Base-by-base conservation (phyloP, 768 basidiomycete species). In the Fomitopsis pulvina region DNA sequence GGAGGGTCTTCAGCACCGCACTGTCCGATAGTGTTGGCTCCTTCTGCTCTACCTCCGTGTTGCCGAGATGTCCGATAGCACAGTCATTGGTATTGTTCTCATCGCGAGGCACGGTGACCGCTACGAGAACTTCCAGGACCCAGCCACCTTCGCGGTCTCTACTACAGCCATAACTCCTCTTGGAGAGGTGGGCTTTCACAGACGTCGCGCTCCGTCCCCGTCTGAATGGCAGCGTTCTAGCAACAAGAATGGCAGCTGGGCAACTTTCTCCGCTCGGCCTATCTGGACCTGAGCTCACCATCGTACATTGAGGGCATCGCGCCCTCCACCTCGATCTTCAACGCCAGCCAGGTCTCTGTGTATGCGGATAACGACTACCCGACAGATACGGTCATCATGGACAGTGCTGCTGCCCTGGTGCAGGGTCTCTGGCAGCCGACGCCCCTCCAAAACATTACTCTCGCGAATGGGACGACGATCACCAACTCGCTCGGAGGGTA, bases 341-440 rank as follows among this genome's bases (percentile, higher is more conserved):
- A 71, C 40, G 63, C 65, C 43, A 61, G 58, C 45, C 70, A 76
- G 58, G 66, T 77, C 52, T 58, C 61, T 26, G 72, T 81, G 45
- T 76, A 74, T 16, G 85, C 87, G 1, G 85, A 88, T 63, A 37
- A 41, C 16, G 78, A 76, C 24, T 83, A 83, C 4, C 83, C 78
- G n/a, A 86, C 88, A 65, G 77, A 75, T 14, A 78, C 72, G 27
- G 81, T 84, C n/a, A 80, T 83, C 34, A 72, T 73, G 53, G 79
- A 86, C 57, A 81, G 83, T 4, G 81, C 85, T 10, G 66, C 77
- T 22, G 83, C 87, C 0, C 64, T 88, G 45, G 64, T 82, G 11
- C 87, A 89, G 62, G 87, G 86, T 12, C 60, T 89, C 40, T 83
- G 76, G 67, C 86, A 85, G 2, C 64, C 68, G 2, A 77, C 72